phyloP scores from a whole-genome alignment of 176 grass and related monocot species.

The Ampelocalamus luodianensis region DNA sequence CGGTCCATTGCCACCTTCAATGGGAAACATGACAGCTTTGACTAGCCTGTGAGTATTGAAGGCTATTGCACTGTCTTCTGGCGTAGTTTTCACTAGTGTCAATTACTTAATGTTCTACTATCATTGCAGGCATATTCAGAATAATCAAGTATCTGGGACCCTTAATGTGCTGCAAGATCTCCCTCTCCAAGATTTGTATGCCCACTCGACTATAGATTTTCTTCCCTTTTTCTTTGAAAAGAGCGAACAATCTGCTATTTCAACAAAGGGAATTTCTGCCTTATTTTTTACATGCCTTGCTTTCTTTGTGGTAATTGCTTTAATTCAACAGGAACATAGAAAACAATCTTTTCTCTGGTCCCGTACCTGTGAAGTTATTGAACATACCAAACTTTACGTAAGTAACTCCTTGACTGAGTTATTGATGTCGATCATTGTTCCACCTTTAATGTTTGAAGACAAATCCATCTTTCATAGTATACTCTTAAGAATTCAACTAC shows the following conservation, averaged over 20 bases:
- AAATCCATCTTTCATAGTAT: conserved; percentile 3
- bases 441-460: conserved; percentile 24
- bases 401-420: conserved; percentile 45
- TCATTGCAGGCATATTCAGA: conserved; percentile 75
- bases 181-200: conserved; percentile 91
- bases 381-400: conserved; percentile 90
- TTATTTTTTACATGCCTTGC: neutral
- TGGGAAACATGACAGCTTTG: conserved; percentile 79
- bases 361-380: conserved; percentile 76
- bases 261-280: conserved; percentile 9
- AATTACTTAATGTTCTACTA: conserved; percentile 32
- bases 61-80: conserved; percentile 13
- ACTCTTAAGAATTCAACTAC: neutral
- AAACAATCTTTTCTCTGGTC: conserved; percentile 98
- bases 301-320: conserved; percentile 32
- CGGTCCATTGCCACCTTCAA: conserved; percentile 73
- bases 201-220: conserved; percentile 26
- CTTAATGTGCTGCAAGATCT: conserved; percentile 91
- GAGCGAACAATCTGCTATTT: conserved; percentile 6
- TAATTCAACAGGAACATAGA: conserved; percentile 81
- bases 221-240: conserved; percentile 11
- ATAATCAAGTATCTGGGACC: conserved; percentile 80
- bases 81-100: conserved; percentile 10
- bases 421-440: neutral
- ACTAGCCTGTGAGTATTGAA: conserved; percentile 80